Evolutionary conservation across 257 asterid species (phyloP).

Genomic region (Verbena officinalis): DNA sequence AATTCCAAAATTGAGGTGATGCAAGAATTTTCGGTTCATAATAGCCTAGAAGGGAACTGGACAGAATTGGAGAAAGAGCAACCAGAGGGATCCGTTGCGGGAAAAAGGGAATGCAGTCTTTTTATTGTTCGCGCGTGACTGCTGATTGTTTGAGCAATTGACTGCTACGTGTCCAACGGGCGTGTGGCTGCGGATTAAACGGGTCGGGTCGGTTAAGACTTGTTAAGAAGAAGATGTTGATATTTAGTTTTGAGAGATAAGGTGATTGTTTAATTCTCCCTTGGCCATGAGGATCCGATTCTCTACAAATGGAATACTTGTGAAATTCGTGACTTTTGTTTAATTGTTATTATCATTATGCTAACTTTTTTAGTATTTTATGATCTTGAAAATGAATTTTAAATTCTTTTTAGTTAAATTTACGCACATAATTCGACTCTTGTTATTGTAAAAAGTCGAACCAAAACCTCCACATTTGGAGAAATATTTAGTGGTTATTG

Average conservation of each 20-base stretch:
- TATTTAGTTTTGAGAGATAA: background rate
- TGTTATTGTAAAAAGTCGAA: too few species aligned
- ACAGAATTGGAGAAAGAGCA: conserved; percentile 22
- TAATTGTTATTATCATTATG: background rate
- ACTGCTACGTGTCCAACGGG: conserved; percentile 26
- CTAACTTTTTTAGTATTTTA: background rate
- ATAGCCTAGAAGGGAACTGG: too few species aligned
- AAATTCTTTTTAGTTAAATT: too few species aligned
- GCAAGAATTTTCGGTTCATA: too few species aligned
- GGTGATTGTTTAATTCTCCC: conserved; percentile 6
- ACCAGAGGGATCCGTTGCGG: conserved; percentile 23
- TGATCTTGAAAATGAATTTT: too few species aligned
- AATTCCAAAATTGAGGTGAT: too few species aligned
- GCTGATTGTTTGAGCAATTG: conserved; percentile 13
- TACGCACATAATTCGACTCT: too few species aligned
- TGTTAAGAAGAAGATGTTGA: background rate
- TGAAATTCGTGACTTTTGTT: background rate
- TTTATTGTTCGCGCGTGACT: conserved; percentile 31
- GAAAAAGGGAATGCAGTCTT: background rate
- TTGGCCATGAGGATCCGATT: conserved; percentile 20
- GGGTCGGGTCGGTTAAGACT: conserved; percentile 7
- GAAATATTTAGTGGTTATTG: too few species aligned
- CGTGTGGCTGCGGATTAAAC: conserved; percentile 17
- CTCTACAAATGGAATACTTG: background rate
- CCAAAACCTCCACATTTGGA: too few species aligned